Base-by-base conservation (phyloP, 352 stramenopile species). In the Globisporangium heterothallicum region DNA sequence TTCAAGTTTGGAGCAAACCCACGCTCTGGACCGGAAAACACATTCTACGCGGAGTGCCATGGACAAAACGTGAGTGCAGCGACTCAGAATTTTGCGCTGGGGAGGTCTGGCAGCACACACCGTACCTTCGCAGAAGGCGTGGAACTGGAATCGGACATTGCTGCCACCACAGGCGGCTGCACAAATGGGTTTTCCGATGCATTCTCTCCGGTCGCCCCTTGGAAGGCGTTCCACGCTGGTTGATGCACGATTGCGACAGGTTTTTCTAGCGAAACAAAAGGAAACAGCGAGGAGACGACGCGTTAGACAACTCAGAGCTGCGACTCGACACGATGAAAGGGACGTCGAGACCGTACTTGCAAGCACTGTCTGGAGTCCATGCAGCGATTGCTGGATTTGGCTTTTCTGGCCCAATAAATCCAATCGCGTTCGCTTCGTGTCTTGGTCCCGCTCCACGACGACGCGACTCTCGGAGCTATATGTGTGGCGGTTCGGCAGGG, bases 321-420 rank as follows among this genome's bases (percentile, higher is more conserved):
- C n/a, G n/a, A n/a, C n/a, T n/a, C n/a, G n/a, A n/a, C 26, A 16
- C 8, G 21, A 34, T 25, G 24, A 13, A 26, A 34, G n/a, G 12
- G 19, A 21, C 10, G 27, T 40, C 5, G 18, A 29, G 5, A 43
- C 0, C 69, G 50, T 78, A 80, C 72, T 72, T 5, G 60, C 55
- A 53, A 62, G 53, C 24, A 63, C 62, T 27, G 61, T 68, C 47
- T 85, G 61, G 49, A 85, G 38, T 2, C 73, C 69, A 44, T 82
- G 74, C 26, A 85, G 62, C 45, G 74, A 81, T 44, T 81, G 66
- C 25, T 77, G 71, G 38, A 85, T 70, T 57, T 82, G 71, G 5
- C 70, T 74, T 53, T 85, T 85, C 58, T 85, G 71, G 52, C 61
- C 61, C 10, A 85, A 61, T 34, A 82, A 42, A n/a, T 76, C 70